These are phyloP conservation scores for Pythium aphanidermatum DNA, from an alignment of 352 stramenopile genomes.

Conservation along the genomic window DNA sequence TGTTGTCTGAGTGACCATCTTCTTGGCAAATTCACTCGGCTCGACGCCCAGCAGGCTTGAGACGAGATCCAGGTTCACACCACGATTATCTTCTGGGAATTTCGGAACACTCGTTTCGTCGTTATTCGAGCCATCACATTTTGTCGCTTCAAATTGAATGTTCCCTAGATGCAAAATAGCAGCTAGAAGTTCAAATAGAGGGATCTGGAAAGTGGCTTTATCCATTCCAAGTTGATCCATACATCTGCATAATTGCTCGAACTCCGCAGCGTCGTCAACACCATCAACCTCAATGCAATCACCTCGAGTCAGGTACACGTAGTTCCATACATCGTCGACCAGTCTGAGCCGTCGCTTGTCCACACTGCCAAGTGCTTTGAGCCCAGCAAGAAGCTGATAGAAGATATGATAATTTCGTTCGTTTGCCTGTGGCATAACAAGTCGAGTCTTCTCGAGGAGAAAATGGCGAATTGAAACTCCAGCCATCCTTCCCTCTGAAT, in stretches of 20 bases:
- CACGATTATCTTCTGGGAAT: slow-evolving; percentile 45
- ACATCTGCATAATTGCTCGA: slow-evolving; percentile 56
- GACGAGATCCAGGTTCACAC: slow-evolving; percentile 54
- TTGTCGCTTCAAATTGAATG: slow-evolving; percentile 38
- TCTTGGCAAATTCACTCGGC: slow-evolving; percentile 54
- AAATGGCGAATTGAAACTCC: slow-evolving; percentile 77
- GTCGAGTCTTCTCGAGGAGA: slow-evolving; percentile 70
- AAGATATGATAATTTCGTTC: slow-evolving; percentile 86
- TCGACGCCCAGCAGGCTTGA: slow-evolving; percentile 51
- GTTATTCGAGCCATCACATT: slow-evolving; percentile 5
- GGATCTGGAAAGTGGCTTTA: slow-evolving; percentile 45
- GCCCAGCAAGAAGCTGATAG: slow-evolving; percentile 60
- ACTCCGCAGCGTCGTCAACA: slow-evolving; percentile 65
- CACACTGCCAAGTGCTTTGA: slow-evolving; percentile 23
- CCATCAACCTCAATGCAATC: slow-evolving; percentile 74
- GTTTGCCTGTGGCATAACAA: slow-evolving; percentile 58
- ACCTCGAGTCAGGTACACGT: slow-evolving; percentile 62
- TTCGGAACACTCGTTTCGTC: slow-evolving; percentile 36
- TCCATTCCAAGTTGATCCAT: slow-evolving; percentile 69
- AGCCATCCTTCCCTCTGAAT: slow-evolving; percentile 58
- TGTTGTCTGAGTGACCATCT: slow-evolving; percentile 82
- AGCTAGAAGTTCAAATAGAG: slow-evolving; percentile 68
- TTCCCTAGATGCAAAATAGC: slow-evolving; percentile 72
- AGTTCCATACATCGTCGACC: slow-evolving; percentile 45
- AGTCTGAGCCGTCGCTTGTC: slow-evolving; percentile 18